Conservation (phyloP, 108 stramenopile species). For the Stephanodiscus minutulus region DNA sequence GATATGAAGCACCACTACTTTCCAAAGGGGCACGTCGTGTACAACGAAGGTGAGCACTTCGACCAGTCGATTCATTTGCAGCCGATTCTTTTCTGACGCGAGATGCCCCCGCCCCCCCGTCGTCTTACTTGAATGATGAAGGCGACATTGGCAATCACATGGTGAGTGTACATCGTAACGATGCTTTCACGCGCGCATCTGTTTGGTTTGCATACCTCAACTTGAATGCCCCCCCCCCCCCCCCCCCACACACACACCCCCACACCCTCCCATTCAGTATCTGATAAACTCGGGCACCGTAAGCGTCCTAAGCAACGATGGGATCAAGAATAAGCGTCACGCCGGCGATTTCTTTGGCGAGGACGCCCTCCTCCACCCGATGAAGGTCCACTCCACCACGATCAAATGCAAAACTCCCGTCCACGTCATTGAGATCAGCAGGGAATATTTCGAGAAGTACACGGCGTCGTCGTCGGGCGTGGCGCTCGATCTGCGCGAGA, state of each 20-base stretch:
- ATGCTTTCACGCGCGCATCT: not conserved
- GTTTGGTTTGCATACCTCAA: not conserved
- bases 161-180: slow-evolving; percentile 20
- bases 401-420: slow-evolving; percentile 80
- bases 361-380: slow-evolving; percentile 74
- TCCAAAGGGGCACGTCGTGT: slow-evolving; percentile 74
- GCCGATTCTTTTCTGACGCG: too few species aligned
- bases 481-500: slow-evolving; percentile 65
- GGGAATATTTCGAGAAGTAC: slow-evolving; percentile 89
- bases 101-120: too few species aligned
- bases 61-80: too few species aligned
- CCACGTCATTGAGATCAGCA: slow-evolving; percentile 83
- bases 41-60: too few species aligned
- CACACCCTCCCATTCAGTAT: too few species aligned
- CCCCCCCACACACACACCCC: not conserved
- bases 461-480: slow-evolving; percentile 61
- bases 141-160: slow-evolving; percentile 72
- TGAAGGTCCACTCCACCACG: slow-evolving; percentile 62
- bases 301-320: slow-evolving; percentile 67
- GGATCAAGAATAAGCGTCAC: slow-evolving; percentile 56
- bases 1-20: slow-evolving; percentile 82
- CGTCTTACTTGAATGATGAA: too few species aligned
- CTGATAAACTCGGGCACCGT: slow-evolving; percentile 83
- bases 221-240: not conserved
- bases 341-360: slow-evolving; percentile 85